Percentiles rank a stretch among this genome's conserved stretches.
Conservation (phyloP, 768 basidiomycete species). For the Flagelloscypha sp. region DNA sequence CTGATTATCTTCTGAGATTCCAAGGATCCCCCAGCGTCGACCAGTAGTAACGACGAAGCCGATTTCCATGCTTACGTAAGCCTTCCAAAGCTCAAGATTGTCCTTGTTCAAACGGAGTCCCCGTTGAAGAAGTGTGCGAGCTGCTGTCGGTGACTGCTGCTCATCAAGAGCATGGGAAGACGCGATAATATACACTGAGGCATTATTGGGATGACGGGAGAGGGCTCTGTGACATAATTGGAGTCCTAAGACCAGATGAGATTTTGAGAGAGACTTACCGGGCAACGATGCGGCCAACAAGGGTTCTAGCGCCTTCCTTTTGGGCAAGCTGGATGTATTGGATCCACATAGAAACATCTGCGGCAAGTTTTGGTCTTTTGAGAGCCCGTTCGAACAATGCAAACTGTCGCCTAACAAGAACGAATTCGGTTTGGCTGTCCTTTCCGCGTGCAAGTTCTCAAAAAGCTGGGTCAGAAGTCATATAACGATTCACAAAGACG, state of each 20-base stretch:
- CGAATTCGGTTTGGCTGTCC: slow-evolving; percentile 77
- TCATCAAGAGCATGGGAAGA: slow-evolving; percentile 76
- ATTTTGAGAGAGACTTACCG: slow-evolving; percentile 38
- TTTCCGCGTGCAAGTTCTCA: slow-evolving; percentile 38
- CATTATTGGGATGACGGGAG: slow-evolving; percentile 75
- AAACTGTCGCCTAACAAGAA: slow-evolving; percentile 76
- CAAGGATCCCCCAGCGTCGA: slow-evolving; percentile 73
- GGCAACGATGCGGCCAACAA: slow-evolving; percentile 77
- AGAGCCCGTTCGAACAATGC: slow-evolving; percentile 88
- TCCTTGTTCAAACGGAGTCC: slow-evolving; percentile 73
- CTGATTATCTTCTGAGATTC: slow-evolving; percentile 35
- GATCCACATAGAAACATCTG: slow-evolving; percentile 80
- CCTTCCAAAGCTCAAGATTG: slow-evolving; percentile 74
- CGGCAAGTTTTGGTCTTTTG: slow-evolving; percentile 82
- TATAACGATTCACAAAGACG: background rate
- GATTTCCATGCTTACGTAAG: slow-evolving; percentile 87
- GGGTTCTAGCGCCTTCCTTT: slow-evolving; percentile 65
- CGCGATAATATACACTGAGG: slow-evolving; percentile 75
- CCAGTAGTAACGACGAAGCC: slow-evolving; percentile 76
- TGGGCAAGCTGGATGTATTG: slow-evolving; percentile 85
- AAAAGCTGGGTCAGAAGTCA: slow-evolving; percentile 3
- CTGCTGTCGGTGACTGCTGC: slow-evolving; percentile 67
- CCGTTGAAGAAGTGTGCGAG: slow-evolving; percentile 76
- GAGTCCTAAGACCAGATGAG: slow-evolving; percentile 6
- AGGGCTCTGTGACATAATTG: slow-evolving; percentile 50